Base-by-base conservation (phyloP, 306 rosid genomes). In the Dryas octopetala region DNA sequence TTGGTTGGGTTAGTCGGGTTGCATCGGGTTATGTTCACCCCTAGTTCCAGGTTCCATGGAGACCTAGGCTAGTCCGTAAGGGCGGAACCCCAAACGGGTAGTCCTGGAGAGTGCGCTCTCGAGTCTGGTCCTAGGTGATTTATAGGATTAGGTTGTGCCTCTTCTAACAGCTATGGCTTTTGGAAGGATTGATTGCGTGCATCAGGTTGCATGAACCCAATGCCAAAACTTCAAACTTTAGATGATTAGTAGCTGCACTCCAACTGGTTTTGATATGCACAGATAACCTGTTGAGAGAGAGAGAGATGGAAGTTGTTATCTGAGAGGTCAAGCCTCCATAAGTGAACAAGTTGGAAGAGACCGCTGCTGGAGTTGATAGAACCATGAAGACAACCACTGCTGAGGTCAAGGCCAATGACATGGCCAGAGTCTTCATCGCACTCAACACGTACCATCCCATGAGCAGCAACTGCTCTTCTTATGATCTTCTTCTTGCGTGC, bases 241-340 rank as follows among this genome's bases (percentile, higher is more conserved):
- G 65, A 60, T 11, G 48, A 68, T 23, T 49, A 23, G 66, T 76
- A 44, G 23, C 23, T 23, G 1, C 76, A 62, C 52, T 71, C 15
- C 0, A 7, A 43, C 9, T 9, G 8, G 9, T 3, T 13, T 8
- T 66, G n/a, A 62, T 72, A 0, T 41, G 48, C 79, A 70, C 45
- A 0, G 73, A 72, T 49, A 69, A 79, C 6, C 46, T 50, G 66
- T 70, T 82, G 28, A 23, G 23, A 23, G 23, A 23, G 23, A 23
- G 23, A 23, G 23, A 23, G 23, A 19, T 19, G 0, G 64, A 79
- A 83, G 64, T 79, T 32, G 38, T 83, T 83, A 50, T 40, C 60
- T 1, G 81, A 46, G 11, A 79, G 81, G 72, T 45, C 62, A 45
- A 83, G 84, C 16, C 13, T 79, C 19, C 67, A 64, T 64, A 83